A percentile compares a stretch with the other conserved stretches of the same genome.
Conservation (phyloP, 2,329 filamentous ascomycete species). For the Bipolaris gigantea region DNA sequence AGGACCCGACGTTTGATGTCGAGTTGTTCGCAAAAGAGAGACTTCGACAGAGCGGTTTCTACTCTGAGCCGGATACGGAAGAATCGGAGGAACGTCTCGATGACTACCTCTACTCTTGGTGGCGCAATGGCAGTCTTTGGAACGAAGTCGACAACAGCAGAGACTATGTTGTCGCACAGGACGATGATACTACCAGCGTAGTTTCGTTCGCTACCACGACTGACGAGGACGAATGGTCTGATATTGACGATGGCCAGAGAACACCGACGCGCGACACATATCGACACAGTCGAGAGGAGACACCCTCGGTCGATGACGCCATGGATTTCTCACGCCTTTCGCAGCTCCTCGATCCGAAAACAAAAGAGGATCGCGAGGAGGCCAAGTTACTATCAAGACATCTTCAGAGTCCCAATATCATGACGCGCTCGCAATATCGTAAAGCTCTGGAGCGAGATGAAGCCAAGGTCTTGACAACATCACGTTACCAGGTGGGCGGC, state of each 20-base stretch:
- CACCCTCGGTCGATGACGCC: constrained; percentile 51
- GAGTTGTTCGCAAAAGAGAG: constrained; percentile 75
- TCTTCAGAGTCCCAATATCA: constrained; percentile 67
- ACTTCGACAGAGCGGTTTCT: constrained; percentile 47
- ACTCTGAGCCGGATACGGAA: constrained; percentile 30
- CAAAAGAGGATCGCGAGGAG: constrained; percentile 75
- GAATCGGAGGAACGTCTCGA: constrained; percentile 68
- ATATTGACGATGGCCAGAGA: constrained; percentile 54
- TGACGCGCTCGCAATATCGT: constrained; percentile 80
- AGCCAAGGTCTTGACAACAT: constrained; percentile 64
- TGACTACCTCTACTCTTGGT: constrained; percentile 78
- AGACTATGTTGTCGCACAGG: constrained; percentile 66
- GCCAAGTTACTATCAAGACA: constrained; percentile 81
- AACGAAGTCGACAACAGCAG: constrained; percentile 79
- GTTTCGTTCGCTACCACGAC: constrained; percentile 65
- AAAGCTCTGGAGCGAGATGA: constrained; percentile 69
- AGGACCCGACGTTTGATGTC: constrained; percentile 63
- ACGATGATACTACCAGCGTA: constrained; percentile 81
- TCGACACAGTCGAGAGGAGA: constrained; percentile 53
- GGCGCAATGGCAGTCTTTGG: constrained; percentile 82
- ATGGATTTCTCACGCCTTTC: constrained; percentile 72
- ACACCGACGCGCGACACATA: constrained; percentile 74
- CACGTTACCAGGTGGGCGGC: constrained; percentile 34
- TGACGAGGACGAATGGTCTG: constrained; percentile 46
- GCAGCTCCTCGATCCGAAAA: constrained; percentile 77